Evolutionary conservation across 2,329 filamentous ascomycete genomes (phyloP).

Genomic region (Arthrobotrys pseudoclavata): DNA sequence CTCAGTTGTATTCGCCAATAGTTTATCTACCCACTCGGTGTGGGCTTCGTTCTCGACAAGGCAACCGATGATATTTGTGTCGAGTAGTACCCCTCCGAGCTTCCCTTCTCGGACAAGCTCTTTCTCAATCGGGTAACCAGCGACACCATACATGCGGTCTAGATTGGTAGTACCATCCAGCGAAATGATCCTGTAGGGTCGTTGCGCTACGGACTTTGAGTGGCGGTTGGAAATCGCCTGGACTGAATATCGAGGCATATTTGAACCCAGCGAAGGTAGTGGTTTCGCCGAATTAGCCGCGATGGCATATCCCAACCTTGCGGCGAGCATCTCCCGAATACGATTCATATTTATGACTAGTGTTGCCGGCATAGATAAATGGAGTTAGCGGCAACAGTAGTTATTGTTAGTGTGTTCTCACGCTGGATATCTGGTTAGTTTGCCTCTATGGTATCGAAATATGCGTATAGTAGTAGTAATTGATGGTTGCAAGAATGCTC

Average conservation of each 20-base stretch:
- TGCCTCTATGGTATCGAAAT: too few relatives aligned
- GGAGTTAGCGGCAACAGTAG: background rate
- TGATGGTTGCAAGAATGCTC: background rate
- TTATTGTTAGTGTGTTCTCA: too few relatives aligned
- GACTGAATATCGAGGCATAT: background rate
- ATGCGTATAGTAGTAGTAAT: background rate
- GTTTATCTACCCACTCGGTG: background rate
- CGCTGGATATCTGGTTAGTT: too few relatives aligned
- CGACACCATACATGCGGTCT: background rate
- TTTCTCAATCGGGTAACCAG: background rate
- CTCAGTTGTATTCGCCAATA: background rate
- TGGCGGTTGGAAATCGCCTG: background rate
- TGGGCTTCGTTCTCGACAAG: slow-evolving; percentile 4
- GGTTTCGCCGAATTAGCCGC: background rate
- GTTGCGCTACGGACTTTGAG: background rate
- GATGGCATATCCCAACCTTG: background rate
- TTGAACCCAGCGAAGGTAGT: background rate
- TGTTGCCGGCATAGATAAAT: background rate
- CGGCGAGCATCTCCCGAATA: background rate
- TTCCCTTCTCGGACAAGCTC: slow-evolving; percentile 6
- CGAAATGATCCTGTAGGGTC: background rate
- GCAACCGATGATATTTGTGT: background rate
- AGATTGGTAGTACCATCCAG: background rate
- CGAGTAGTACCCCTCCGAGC: background rate
- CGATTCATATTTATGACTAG: background rate